Evolutionary conservation across 179 eudicot species (phyloP), one percentile per base, ranked within the genome.

Genomic region (Drosera spatulata): DNA sequence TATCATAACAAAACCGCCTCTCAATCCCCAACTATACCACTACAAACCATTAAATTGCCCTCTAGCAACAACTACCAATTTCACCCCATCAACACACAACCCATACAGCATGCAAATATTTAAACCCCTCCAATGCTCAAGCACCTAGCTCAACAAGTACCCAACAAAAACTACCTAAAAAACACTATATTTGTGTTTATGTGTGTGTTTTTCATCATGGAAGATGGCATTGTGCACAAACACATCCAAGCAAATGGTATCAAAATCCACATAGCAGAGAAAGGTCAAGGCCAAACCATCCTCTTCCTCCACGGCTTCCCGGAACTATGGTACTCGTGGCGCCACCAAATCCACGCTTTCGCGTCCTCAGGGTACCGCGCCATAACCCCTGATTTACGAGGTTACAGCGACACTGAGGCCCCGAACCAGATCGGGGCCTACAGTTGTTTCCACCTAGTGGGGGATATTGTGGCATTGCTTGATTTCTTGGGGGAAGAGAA

Each of bases 381-480:
- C 7, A 76, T 86, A 8, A 90, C 95, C 1, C 90, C 87, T 3
- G 95, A 86, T 75, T 75, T 86, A 38, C 80, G 95, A 3, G 95
- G 95, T 39, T 86, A 64, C 53, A 90, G 90, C 5, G 95, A 79
- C 66, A 58, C 87, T 9, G 87, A 84, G 8, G 71, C 79, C 3
- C 90, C 90, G 1, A 2, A 59, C 0, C 15, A 38, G 10, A 47
- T 44, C n/a, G 14, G 76, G 0, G 63, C 68, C 57, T 86, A 86
- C 74, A 72, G 76, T 13, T 75, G 80, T 58, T 65, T 63, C 10
- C 87, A 84, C 47, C 62, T 78, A 14, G 95, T 75, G 11, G 95
- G 82, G 0, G 95, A 86, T 68, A 2, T 86, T 7, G 76, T 86
- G 43, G 84, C 70, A 3, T 77, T 86, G 2, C 49, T 86, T 11